Evolutionary conservation across 2,329 filamentous ascomycete genomes (phyloP), one percentile per base, ranked within the genome.

Genomic region (Lecanicillium sp.): DNA sequence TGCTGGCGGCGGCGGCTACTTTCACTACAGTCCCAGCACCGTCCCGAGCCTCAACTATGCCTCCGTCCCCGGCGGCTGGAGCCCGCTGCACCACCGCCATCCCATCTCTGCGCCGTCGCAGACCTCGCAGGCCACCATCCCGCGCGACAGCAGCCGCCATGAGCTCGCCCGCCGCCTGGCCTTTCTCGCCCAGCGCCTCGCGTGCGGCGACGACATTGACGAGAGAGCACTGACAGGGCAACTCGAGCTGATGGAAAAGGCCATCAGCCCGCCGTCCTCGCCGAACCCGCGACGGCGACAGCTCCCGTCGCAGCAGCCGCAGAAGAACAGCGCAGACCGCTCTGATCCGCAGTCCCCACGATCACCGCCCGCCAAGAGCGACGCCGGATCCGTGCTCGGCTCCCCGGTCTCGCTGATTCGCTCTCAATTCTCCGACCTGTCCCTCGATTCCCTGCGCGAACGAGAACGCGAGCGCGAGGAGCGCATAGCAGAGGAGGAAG

Each of bases 111-210:
- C 44, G 35, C 44, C 37, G 29, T 47, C 44, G 5, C 44, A 23
- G 19, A 38, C 36, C 21, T 48, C 11, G 47, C 49, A 9, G 44
- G 44, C 26, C 42, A 19, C 36, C 9, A 51, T 15, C 19, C 19
- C 43, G 3, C 40, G 44, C 26, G 42, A 50, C 35, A 19, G 35
- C 15, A 17, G 35, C 58, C 67, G 66, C 48, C 68, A 75, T 52
- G 67, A 71, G 20, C 67, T 79, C 45, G 68, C 76, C 10, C 57
- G 62, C 49, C 63, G 67, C 15, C 56, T 70, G 27, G 66, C 61
- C 45, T 61, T 67, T 37, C 63, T 70, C 23, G 66, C 67, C 4
- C 63, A 66, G 52, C 64, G 65, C 44, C 63, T 70, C 40, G 60
- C 65, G 17, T 58, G 59, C 43, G 57, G 59, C 49, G 62, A 63